Evolutionary conservation across 805 yeast species (phyloP).

Genomic region (Jamesozyma jinghongensis): DNA sequence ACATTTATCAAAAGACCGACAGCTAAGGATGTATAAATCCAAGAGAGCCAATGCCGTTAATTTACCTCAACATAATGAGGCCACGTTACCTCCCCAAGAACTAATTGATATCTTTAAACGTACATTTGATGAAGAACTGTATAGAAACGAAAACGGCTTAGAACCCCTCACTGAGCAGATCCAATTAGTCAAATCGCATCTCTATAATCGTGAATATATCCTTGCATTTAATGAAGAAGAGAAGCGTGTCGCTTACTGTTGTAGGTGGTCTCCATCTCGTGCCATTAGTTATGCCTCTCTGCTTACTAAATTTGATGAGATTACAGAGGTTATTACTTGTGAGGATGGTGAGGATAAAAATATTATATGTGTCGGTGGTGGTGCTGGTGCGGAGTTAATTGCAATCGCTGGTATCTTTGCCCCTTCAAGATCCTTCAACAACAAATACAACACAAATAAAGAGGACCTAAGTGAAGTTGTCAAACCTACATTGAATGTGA

Average conservation of each 20-base stretch:
- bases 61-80: slow-evolving; percentile 18
- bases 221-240: slow-evolving; percentile 57
- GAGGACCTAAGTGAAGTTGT: background rate
- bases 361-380: slow-evolving; percentile 72
- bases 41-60: background rate
- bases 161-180: slow-evolving; percentile 29
- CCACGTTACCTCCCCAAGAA: slow-evolving; percentile 25
- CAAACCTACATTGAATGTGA: slow-evolving; percentile 34
- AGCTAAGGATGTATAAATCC: background rate
- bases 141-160: slow-evolving; percentile 9
- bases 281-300: slow-evolving; percentile 66
- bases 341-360: slow-evolving; percentile 15
- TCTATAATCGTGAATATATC: slow-evolving; percentile 61
- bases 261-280: slow-evolving; percentile 81
- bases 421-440: slow-evolving; percentile 23
- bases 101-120: slow-evolving; percentile 25
- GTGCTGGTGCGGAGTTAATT: slow-evolving; percentile 78
- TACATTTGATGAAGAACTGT: slow-evolving; percentile 22
- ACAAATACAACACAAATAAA: slow-evolving; percentile 11
- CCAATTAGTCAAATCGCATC: slow-evolving; percentile 60
- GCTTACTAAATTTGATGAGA: slow-evolving; percentile 40
- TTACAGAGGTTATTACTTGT: slow-evolving; percentile 16
- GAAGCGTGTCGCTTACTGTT: slow-evolving; percentile 66
- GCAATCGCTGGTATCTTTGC: slow-evolving; percentile 51
- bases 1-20: too few relatives aligned